Evolutionary conservation across 306 rosid species (phyloP).

Genomic region (Trifolium pratense): DNA sequence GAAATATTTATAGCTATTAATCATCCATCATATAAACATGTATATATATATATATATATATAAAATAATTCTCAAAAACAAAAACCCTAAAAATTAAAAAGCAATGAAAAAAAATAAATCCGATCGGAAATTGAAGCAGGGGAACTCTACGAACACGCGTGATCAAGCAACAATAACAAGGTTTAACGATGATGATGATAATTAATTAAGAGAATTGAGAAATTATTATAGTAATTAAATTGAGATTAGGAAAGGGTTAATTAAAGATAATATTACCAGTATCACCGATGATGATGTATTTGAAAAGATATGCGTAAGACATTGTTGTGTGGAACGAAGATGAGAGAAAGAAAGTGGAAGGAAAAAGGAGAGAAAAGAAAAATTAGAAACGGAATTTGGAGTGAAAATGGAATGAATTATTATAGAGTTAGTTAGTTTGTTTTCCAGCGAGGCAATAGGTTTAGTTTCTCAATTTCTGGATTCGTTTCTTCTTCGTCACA

Average conservation of each 20-base stretch:
- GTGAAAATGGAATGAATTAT: constrained; percentile 21
- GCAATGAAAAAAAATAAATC: not conserved
- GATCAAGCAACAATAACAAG: constrained; percentile 14
- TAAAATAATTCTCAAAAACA: constrained; percentile 12
- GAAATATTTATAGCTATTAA: constrained; percentile 3
- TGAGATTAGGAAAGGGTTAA: constrained; percentile 9
- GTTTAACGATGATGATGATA: not conserved
- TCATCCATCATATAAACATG: not conserved
- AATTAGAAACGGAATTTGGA: not conserved
- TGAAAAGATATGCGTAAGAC: constrained; percentile 98
- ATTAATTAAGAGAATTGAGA: not conserved
- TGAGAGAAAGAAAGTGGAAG: not conserved
- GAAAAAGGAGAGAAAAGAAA: not conserved
- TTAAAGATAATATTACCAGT: constrained; percentile 68
- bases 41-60: not conserved
- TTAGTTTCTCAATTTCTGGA: not conserved
- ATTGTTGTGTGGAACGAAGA: constrained; percentile 16
- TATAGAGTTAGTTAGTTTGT: not conserved
- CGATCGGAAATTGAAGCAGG: constrained; percentile 27
- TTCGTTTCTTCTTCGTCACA: not conserved
- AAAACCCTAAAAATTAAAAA: not conserved
- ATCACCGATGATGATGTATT: constrained; percentile 98
- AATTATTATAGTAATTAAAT: constrained; percentile 18
- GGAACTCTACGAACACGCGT: no score
- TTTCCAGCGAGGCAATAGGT: not conserved